Conservation (phyloP, 495 filamentous ascomycete species). For the Penicillium daleae region DNA sequence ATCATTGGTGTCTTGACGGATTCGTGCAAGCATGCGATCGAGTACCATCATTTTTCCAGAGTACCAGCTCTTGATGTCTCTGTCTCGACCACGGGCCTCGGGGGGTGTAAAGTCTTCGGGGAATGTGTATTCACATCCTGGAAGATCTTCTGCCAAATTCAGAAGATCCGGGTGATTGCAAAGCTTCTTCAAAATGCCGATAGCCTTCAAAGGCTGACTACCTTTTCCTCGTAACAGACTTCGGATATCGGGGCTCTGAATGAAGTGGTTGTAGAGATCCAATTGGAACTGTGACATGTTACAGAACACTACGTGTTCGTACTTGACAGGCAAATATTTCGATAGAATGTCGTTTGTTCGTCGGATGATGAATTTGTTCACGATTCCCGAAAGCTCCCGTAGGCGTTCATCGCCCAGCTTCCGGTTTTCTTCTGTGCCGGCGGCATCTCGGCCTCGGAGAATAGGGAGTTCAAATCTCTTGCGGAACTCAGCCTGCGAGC, state of each 20-base stretch:
- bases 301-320: conserved; percentile 99
- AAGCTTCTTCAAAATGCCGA: conserved; percentile 94
- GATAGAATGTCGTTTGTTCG: conserved; percentile 97
- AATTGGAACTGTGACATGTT: conserved; percentile 91
- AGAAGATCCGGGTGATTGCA: conserved; percentile 98
- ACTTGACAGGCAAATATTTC: conserved; percentile 98
- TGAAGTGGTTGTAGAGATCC: conserved; percentile 93
- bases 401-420: conserved; percentile 85
- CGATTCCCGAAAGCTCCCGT: conserved; percentile 75
- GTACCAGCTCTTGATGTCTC: conserved; percentile 94
- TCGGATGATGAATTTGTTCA: conserved; percentile 99
- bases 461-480: conserved; percentile 96
- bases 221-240: conserved; percentile 91
- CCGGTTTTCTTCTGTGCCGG: conserved; percentile 80
- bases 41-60: conserved; percentile 98
- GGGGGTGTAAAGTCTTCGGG: conserved; percentile 90
- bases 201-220: conserved; percentile 94
- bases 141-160: conserved; percentile 80
- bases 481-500: conserved; percentile 87
- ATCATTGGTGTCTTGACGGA: conserved; percentile 95
- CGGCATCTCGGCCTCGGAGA: conserved; percentile 87
- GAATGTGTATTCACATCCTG: conserved; percentile 79
- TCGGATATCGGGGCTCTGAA: conserved; percentile 93
- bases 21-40: conserved; percentile 96
- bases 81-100: conserved; percentile 83